These are phyloP conservation scores for Tetrahymena malaccensis DNA, from an alignment of 73 alveolate species.

Conservation along the genomic window DNA sequence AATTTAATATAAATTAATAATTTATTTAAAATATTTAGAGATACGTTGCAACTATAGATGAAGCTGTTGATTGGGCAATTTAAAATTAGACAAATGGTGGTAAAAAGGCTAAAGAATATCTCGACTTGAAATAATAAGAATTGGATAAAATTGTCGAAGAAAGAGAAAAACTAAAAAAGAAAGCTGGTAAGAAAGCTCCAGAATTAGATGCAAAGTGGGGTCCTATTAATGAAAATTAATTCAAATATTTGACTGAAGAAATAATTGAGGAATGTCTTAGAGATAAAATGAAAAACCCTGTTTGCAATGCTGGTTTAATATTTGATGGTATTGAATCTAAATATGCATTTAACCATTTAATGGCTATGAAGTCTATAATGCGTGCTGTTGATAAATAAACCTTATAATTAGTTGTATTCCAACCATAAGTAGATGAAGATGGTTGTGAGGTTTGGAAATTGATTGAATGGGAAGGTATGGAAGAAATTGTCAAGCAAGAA, in stretches of 20 bases:
- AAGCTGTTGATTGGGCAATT: slow-evolving; percentile 73
- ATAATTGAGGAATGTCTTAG: slow-evolving; percentile 67
- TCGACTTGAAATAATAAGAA: slow-evolving; percentile 76
- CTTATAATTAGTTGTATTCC: slow-evolving; percentile 71
- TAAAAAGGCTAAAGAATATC: slow-evolving; percentile 67
- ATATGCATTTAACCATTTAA: slow-evolving; percentile 77
- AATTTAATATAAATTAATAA: background rate
- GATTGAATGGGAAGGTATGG: slow-evolving; percentile 45
- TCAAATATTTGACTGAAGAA: slow-evolving; percentile 77
- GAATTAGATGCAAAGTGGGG: slow-evolving; percentile 78
- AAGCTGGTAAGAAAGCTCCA: slow-evolving; percentile 79
- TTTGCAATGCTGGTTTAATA: slow-evolving; percentile 94
- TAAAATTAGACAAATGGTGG: slow-evolving; percentile 77
- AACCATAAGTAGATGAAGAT: slow-evolving; percentile 67
- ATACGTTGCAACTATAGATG: slow-evolving; percentile 70
- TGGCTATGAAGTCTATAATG: slow-evolving; percentile 64
- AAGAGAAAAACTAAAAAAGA: slow-evolving; percentile 79
- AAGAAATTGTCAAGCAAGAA: background rate
- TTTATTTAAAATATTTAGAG: slow-evolving; percentile 23
- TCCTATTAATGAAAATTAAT: slow-evolving; percentile 69
- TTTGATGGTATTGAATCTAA: slow-evolving; percentile 86
- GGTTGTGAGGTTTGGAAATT: slow-evolving; percentile 65
- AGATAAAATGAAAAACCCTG: slow-evolving; percentile 79
- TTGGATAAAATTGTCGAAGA: slow-evolving; percentile 74
- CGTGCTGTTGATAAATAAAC: slow-evolving; percentile 79